phyloP scores from a whole-genome alignment of 768 basidiomycete genomes.

The Auricularia sp. region DNA sequence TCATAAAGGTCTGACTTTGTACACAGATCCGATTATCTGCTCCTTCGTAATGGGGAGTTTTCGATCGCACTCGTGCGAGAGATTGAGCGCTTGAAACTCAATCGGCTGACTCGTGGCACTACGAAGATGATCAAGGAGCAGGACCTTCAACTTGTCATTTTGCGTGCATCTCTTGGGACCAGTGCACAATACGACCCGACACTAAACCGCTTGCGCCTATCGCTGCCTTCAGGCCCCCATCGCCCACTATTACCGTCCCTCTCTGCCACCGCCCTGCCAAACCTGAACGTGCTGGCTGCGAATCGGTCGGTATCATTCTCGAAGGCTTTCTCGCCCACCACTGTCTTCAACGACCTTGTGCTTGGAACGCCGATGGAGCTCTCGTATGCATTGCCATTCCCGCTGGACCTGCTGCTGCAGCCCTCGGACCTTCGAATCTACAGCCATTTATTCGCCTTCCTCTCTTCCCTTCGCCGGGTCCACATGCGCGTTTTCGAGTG shows the following conservation, averaged over 20 bases:
- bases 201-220: conserved; percentile 61
- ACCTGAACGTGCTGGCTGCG: background rate
- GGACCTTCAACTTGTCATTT: conserved; percentile 76
- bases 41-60: conserved; percentile 83
- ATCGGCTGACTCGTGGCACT: conserved; percentile 58
- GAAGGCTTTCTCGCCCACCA: conserved; percentile 30
- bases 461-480: conserved; percentile 74
- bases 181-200: conserved; percentile 79
- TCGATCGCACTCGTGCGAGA: conserved; percentile 75
- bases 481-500: conserved; percentile 70
- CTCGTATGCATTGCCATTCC: conserved; percentile 70
- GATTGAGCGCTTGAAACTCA: conserved; percentile 72
- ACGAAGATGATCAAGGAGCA: conserved; percentile 80
- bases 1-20: conserved; percentile 8
- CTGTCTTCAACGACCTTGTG: conserved; percentile 60
- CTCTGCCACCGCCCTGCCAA: conserved; percentile 15
- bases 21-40: conserved; percentile 73
- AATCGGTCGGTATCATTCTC: conserved; percentile 20
- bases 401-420: conserved; percentile 81
- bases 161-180: conserved; percentile 82
- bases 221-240: conserved; percentile 70
- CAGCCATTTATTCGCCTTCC: conserved; percentile 66
- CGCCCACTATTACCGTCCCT: conserved; percentile 76
- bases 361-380: conserved; percentile 70
- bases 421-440: conserved; percentile 65